A percentile compares a stretch with the other conserved stretches of the same genome.
Conservation (phyloP, 495 filamentous ascomycete species). For the Talaromyces thailandensis region DNA sequence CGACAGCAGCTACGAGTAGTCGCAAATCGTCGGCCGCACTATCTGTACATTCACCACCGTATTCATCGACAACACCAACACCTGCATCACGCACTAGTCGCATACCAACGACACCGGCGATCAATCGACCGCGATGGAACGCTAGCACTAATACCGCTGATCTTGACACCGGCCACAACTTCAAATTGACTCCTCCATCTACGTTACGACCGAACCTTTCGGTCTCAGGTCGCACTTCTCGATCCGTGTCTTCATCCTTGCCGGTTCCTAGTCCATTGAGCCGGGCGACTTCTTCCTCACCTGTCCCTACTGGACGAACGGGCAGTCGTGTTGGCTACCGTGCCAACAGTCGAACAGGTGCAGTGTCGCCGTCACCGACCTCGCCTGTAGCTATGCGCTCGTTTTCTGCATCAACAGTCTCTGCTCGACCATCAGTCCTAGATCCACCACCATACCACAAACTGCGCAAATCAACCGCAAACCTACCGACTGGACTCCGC, state of each 20-base stretch:
- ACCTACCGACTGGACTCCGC: conserved; percentile 24
- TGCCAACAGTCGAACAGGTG: conserved; percentile 19
- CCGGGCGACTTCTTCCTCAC: conserved; percentile 34
- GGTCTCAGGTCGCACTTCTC: conserved; percentile 23
- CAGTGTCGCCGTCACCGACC: conserved; percentile 1
- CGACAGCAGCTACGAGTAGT: conserved; percentile 19
- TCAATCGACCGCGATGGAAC: conserved; percentile 75
- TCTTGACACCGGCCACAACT: conserved; percentile 59
- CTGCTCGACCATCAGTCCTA: conserved; percentile 19
- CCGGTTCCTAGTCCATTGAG: conserved; percentile 26
- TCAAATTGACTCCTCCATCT: conserved; percentile 56
- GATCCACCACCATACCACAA: conserved; percentile 36
- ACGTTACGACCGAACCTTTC: conserved; percentile 46
- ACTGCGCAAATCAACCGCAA: conserved; percentile 16
- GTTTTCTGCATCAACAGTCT: conserved; percentile 11
- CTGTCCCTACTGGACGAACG: conserved; percentile 29
- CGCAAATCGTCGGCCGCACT: conserved; percentile 12
- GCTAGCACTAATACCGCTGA: conserved; percentile 59
- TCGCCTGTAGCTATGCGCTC: neutral
- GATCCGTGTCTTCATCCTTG: conserved; percentile 28
- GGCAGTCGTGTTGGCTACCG: conserved; percentile 32
- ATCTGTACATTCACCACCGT: conserved; percentile 25
- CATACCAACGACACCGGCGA: conserved; percentile 34
- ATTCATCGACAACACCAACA: conserved; percentile 49
- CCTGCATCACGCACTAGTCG: conserved; percentile 33